Percentiles rank a stretch among this genome's conserved stretches.
These are phyloP conservation scores for Trichomonas vaginalis DNA, from an alignment of 208 protist genomes.

Conservation along the genomic window DNA sequence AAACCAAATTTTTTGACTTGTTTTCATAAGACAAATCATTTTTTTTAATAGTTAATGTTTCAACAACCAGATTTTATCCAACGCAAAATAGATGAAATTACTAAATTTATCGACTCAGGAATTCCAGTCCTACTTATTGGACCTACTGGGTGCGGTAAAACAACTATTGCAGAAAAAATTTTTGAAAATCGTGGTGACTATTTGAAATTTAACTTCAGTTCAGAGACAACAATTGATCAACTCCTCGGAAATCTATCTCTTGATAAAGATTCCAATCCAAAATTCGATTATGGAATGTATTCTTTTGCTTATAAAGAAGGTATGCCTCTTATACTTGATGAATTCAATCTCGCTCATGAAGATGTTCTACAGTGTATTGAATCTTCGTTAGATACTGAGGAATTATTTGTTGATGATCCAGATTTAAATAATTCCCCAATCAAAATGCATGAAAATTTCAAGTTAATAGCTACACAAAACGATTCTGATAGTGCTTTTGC, in stretches of 20 bases:
- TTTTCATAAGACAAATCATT: too few relatives aligned
- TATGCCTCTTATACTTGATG: background rate
- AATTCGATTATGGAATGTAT: background rate
- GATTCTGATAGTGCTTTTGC: background rate
- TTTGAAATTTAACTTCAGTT: slow-evolving; percentile 16
- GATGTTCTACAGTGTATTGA: slow-evolving; percentile 20
- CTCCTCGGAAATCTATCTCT: background rate
- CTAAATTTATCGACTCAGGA: background rate
- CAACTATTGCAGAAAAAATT: background rate
- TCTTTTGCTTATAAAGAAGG: background rate
- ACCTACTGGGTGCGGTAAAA: background rate
- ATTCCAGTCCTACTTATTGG: background rate
- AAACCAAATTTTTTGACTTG: too few relatives aligned
- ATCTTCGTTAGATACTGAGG: background rate
- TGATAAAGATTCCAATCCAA: background rate
- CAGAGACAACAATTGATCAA: background rate
- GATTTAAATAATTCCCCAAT: background rate
- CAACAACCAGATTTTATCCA: too few relatives aligned
- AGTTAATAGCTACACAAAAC: slow-evolving; percentile 18
- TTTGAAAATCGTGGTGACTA: too few relatives aligned
- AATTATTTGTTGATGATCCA: background rate
- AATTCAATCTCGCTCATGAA: slow-evolving; percentile 11
- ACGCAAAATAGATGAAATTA: background rate
- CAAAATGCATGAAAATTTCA: slow-evolving; percentile 2
- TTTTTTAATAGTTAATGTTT: too few relatives aligned